Percentiles rank a stretch among this genome's conserved stretches.
phyloP scores from a whole-genome alignment of 805 yeast genomes.

The Scheffersomyces lignosus region DNA sequence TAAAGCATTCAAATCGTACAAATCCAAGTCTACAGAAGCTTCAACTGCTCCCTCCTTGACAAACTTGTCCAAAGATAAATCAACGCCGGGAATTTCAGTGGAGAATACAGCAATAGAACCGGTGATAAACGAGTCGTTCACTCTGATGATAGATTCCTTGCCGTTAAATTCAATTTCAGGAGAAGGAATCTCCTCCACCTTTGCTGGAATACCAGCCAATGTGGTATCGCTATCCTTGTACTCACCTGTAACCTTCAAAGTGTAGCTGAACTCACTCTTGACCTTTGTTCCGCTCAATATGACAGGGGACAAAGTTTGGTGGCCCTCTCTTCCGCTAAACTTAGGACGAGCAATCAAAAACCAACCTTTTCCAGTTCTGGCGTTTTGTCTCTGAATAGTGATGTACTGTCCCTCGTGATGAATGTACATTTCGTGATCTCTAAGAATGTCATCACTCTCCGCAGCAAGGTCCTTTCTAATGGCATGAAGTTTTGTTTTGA shows the following conservation, averaged over 20 bases:
- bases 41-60: slow-evolving; percentile 75
- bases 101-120: slow-evolving; percentile 88
- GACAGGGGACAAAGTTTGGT: slow-evolving; percentile 59
- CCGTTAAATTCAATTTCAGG: slow-evolving; percentile 49
- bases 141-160: slow-evolving; percentile 50
- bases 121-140: slow-evolving; percentile 71
- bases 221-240: slow-evolving; percentile 34
- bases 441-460: slow-evolving; percentile 54
- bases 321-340: slow-evolving; percentile 47
- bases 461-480: slow-evolving; percentile 59
- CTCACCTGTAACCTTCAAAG: slow-evolving; percentile 55
- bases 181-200: slow-evolving; percentile 51
- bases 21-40: slow-evolving; percentile 60
- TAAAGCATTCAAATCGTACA: slow-evolving; percentile 72
- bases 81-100: slow-evolving; percentile 68
- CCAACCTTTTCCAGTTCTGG: slow-evolving; percentile 85
- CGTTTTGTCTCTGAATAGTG: slow-evolving; percentile 83
- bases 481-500: slow-evolving; percentile 60
- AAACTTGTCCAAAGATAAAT: slow-evolving; percentile 60
- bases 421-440: slow-evolving; percentile 82
- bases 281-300: slow-evolving; percentile 60
- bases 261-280: slow-evolving; percentile 56
- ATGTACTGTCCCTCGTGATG: slow-evolving; percentile 93
- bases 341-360: slow-evolving; percentile 85
- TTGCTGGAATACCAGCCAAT: slow-evolving; percentile 67